phyloP scores from a whole-genome alignment of 768 basidiomycete species.

The Hygrocybe coccinea region DNA sequence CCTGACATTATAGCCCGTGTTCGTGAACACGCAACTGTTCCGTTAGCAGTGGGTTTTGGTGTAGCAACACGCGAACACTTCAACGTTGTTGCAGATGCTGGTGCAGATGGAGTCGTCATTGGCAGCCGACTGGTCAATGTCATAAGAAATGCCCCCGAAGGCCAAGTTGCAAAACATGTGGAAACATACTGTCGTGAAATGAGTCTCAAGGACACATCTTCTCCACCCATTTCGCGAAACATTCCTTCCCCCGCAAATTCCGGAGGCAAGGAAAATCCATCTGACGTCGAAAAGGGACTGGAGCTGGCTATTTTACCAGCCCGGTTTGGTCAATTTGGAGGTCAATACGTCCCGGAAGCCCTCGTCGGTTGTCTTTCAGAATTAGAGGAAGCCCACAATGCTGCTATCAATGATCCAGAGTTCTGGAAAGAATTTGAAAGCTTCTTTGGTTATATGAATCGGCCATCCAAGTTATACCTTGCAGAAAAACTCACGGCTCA shows the following conservation, averaged over 20 bases:
- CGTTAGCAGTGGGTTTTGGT: constrained; percentile 95
- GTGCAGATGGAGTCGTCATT: constrained; percentile 94
- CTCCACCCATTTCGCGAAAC: constrained; percentile 31
- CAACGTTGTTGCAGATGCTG: constrained; percentile 74
- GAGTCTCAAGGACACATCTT: constrained; percentile 40
- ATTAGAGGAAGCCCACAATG: constrained; percentile 85
- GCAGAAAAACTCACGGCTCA: constrained; percentile 87
- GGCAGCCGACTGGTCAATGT: constrained; percentile 81
- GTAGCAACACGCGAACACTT: constrained; percentile 89
- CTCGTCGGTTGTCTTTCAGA: constrained; percentile 90
- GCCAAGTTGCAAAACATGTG: constrained; percentile 48
- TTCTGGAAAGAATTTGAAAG: constrained; percentile 91
- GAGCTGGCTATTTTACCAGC: constrained; percentile 56
- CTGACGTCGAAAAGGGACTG: constrained; percentile 27
- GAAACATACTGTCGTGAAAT: constrained; percentile 74
- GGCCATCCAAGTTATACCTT: constrained; percentile 87
- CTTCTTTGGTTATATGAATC: constrained; percentile 90
- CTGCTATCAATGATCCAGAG: constrained; percentile 78
- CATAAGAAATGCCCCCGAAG: constrained; percentile 60
- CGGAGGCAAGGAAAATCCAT: constrained; percentile 25
- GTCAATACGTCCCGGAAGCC: constrained; percentile 95
- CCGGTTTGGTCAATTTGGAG: constrained; percentile 93
- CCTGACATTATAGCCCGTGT: constrained; percentile 83
- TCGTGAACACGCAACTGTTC: constrained; percentile 68
- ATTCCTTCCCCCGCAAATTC: constrained; percentile 28